Evolutionary conservation across 352 stramenopile species (phyloP), one percentile per base, ranked within the genome.

Genomic region (Phytophthora sp.): DNA sequence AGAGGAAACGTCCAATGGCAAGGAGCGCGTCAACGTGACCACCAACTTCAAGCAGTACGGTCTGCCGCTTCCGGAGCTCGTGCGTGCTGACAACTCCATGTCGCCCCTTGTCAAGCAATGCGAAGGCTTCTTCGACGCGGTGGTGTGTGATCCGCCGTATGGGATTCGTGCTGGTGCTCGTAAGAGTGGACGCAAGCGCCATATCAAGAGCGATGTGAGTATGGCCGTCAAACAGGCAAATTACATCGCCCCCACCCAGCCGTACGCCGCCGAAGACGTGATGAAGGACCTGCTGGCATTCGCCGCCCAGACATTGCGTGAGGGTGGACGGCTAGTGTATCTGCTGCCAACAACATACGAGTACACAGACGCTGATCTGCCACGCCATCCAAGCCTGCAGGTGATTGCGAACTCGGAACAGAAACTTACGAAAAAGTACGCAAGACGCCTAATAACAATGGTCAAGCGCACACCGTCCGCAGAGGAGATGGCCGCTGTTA

Each of bases 201-300:
- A 66, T 26, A 71, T 73, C 38, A 69, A 80, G 44, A 66, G 53
- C 16, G 66, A 76, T 41, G 45, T 74, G 6, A 64, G 49, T 33
- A 53, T 51, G 21, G 52, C 58, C 0, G 47, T 67, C n/a, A 82
- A 96, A 58, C 73, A 94, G 39, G 73, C 89, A 38, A 93, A 96
- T 62, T 98, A 99, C 74, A 98, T 99, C 66, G 90, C 97, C 16
- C 90, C 95, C 42, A 99, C 97, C 13, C 88, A 98, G 65, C 84
- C 91, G 29, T 99, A 99, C 79, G 77, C 90, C 6, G 94, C 98
- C 7, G 95, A 97, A 39, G 97, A 99, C 74, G 95, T 99, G 35
- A 98, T 99, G 93, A 84, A 87, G 1, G 97, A 99, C 73, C 72
- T 99, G 45, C 78, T 99, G 20, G 84, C 98, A 64, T 94, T 99